Base-by-base conservation (phyloP, 805 yeast genomes). In the Yarrowia porcina region DNA sequence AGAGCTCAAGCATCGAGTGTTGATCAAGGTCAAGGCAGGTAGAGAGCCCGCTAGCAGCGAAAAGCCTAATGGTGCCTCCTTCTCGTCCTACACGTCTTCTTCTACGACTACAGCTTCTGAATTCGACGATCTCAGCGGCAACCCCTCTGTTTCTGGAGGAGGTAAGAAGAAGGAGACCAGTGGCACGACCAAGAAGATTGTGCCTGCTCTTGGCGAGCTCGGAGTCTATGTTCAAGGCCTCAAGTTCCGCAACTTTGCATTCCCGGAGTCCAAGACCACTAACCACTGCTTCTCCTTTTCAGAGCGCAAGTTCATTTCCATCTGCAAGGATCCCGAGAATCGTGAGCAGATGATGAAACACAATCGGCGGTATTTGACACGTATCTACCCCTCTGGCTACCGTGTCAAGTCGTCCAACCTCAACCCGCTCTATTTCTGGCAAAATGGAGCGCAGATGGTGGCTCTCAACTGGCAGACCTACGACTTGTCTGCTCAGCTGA, bases 391-490 rank as follows among this genome's bases (percentile, higher is more conserved):
- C 0, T 86, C 96, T 1, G 85, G 85, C 8, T 81, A 85, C 63
- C 76, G 97, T 41, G 80, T 89, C 66, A 86, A 79, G 60, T 90
- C 97, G 1, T 80, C 89, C 2, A 94, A 94, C 70, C 92, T 90
- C 70, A 82, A 81, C 45, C 98, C 99, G 0, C 74, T 89, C 1
- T 73, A 74, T 0, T 90, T 83, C 70, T 94, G 99, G 99, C 79
- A 79, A 56, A 77, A 81, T 50, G 99, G 99, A 0, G 87, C 82
- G 11, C 99, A 94, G 71, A 83, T 94, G 90, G 98, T 89, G 4
- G 98, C 99, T 0, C 86, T 97, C 0, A 94, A 93, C 71, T 93
- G 97, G 97, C 99, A 93, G 73, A 87, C 94, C 0, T 87, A 83
- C 71, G 99, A 94, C 70, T 64, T 84, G 17, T 97, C 97, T 0